Base-by-base conservation (phyloP, 1,284 basidiomycete genomes). In the Vanrija humicola region DNA sequence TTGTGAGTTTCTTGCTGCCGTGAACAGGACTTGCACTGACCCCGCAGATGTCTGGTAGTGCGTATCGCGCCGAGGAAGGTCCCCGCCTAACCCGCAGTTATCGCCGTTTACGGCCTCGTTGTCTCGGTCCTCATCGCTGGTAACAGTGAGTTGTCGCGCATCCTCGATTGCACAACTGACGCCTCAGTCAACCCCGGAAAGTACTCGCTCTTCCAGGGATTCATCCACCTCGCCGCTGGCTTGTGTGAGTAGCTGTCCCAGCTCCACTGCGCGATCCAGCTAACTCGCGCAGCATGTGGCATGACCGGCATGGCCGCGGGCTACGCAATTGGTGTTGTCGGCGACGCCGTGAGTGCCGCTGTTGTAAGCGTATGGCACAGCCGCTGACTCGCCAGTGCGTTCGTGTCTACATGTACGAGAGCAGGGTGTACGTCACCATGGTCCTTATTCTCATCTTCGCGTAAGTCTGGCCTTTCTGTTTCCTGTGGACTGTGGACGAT, bases 321-420 rank as follows among this genome's bases (percentile, higher is more conserved):
- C 7, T 95, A 93, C 72, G 93, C 95, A n/a, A 95, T 98, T 72
- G 95, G 95, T 29, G 85, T 88, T 59, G 91, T 98, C 25, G 95
- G 94, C 54, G 95, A 98, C 72, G 86, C 94, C 21, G 93, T 92
- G 66, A 60, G 87, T 72, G 28, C 28, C 28, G 28, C 28, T 28
- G 28, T 16, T 28, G 28, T 16, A 18, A n/a, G 18, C 12, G 38
- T 45, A 26, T 26, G 23, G 10, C 16, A 47, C 59, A 40, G 12
- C 2, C 16, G 23, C 9, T 6, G 3, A 48, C 54, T 43, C 10
- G 14, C 21, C 64, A 80, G 76, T 81, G 79, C 57, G 80, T 82
- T 12, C 69, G 79, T 46, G 79, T 78, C 23, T 82, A 81, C 65
- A 63, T 81, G 21, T 76, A 82, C 69, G 82, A 84, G 72, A 79